A percentile compares a stretch with the other conserved stretches of the same genome.
These are phyloP conservation scores for Kandelia obovata DNA, from an alignment of 345 rosid genomes.

Conservation along the genomic window DNA sequence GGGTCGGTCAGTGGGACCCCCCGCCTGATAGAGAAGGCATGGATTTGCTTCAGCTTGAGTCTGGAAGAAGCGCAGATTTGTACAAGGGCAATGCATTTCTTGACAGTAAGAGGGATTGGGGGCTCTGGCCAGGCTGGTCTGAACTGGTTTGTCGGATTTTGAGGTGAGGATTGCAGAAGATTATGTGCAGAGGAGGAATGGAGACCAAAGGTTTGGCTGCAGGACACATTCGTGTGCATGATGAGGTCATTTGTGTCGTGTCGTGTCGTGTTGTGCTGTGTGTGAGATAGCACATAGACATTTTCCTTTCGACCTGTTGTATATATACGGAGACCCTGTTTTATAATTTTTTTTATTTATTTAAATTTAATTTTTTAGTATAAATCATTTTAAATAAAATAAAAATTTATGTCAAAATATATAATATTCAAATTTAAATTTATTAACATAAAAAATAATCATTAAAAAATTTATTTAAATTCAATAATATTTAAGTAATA, in stretches of 20 bases:
- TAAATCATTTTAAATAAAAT: too few species aligned
- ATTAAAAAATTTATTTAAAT: too few species aligned
- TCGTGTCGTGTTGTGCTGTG: too few species aligned
- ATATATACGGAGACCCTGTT: too few species aligned
- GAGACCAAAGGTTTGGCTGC: background rate
- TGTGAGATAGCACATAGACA: too few species aligned
- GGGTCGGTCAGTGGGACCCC: slow-evolving; percentile 46
- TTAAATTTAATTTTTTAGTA: too few species aligned
- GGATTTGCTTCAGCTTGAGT: slow-evolving; percentile 54
- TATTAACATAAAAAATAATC: too few species aligned
- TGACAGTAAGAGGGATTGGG: slow-evolving; percentile 15
- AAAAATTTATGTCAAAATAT: too few species aligned
- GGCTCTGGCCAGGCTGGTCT: slow-evolving; percentile 9
- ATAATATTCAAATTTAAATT: too few species aligned
- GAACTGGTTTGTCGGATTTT: background rate
- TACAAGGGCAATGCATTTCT: slow-evolving; percentile 52
- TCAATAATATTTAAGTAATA: too few species aligned
- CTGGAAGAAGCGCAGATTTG: slow-evolving; percentile 45
- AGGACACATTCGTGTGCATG: slow-evolving; percentile 11
- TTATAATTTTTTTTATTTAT: too few species aligned
- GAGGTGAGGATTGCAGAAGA: slow-evolving; percentile 4
- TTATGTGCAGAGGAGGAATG: background rate
- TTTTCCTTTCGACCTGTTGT: too few species aligned
- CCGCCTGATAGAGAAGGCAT: slow-evolving; percentile 62
- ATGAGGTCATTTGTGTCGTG: slow-evolving; percentile 3